Evolutionary conservation across 768 basidiomycete species (phyloP), one percentile per base, ranked within the genome.

Genomic region (Tylopilus rubrobrunneus): DNA sequence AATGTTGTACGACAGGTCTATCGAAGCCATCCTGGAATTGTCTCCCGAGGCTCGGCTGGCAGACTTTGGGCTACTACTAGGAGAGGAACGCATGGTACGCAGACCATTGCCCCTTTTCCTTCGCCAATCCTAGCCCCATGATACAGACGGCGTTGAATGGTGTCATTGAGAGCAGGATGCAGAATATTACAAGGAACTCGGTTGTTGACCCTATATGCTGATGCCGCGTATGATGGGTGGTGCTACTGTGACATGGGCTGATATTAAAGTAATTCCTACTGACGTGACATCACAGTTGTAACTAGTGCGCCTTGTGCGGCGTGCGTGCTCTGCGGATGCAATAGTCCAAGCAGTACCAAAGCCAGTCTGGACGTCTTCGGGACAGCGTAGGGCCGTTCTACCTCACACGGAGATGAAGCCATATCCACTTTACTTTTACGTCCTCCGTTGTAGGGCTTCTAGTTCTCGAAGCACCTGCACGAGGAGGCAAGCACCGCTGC

Each of bases 21-120:
- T 87, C 7, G 76, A 83, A 15, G 74, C 80, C 4, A 81, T 89
- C 60, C 61, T 91, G 25, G 74, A 79, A 14, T 66, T 78, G 67
- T 64, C 71, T 9, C 64, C 80, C 4, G 76, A 84, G 39, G 74
- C 69, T 36, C 74, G 86, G 47, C 39, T 78, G 10, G 66, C 73
- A 14, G 64, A 68, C 33, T 83, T 81, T 64, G 76, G 74, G 1
- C 57, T 54, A 1, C 68, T 80, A 7, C 64, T 88, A 39, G 85
- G 84, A 4, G 46, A 58, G 23, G 74, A 79, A 29, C 68, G 80
- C 17, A 70, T 87, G 43, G 87, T 87, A 63, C 58, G 83, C 72
- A 14, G 47, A 48, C 46, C 19, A 39, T 47, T 27, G 10, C 45
- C n/a, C 49, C 41, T 31, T 52, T 42, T 17, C 55, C 41, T 37